Conservation (phyloP, 192 early-diverging fungal species). For the Coemansia erecta region DNA sequence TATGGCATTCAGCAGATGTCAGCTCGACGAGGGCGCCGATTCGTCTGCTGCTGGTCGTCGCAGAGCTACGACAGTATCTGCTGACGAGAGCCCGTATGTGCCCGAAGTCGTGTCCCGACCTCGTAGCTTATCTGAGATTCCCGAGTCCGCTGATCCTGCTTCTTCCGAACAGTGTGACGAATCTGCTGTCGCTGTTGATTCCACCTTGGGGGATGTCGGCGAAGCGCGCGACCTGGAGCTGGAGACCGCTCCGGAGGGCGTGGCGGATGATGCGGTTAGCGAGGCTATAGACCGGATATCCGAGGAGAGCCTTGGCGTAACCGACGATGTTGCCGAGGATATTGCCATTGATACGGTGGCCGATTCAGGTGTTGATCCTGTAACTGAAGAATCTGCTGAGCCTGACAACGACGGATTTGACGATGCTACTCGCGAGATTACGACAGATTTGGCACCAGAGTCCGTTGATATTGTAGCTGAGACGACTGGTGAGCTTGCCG, state of each 20-base stretch:
- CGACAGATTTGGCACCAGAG: conserved; percentile 1
- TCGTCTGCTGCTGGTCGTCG: conserved; percentile 6
- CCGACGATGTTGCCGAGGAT: conserved; percentile 1
- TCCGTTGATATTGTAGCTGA: neutral
- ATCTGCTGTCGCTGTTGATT: neutral
- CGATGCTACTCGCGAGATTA: neutral
- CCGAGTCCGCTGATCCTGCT: neutral
- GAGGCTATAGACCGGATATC: neutral
- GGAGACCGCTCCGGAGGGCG: neutral
- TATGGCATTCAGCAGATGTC: conserved; percentile 25
- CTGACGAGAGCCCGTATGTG: neutral
- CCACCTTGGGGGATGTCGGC: neutral
- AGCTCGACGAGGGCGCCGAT: neutral
- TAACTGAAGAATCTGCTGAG: neutral
- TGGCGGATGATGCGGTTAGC: neutral
- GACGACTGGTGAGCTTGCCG: neutral
- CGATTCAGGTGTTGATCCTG: conserved; percentile 9
- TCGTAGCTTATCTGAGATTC: conserved; percentile 34
- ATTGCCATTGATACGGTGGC: too few species aligned
- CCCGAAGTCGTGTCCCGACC: conserved; percentile 5
- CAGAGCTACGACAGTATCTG: conserved; percentile 14
- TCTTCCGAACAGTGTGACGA: too few species aligned
- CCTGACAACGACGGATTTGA: neutral
- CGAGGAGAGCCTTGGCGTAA: neutral
- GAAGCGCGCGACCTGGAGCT: neutral